These are phyloP conservation scores for Ulmus americana DNA, from an alignment of 331 rosid genomes.

Conservation along the genomic window DNA sequence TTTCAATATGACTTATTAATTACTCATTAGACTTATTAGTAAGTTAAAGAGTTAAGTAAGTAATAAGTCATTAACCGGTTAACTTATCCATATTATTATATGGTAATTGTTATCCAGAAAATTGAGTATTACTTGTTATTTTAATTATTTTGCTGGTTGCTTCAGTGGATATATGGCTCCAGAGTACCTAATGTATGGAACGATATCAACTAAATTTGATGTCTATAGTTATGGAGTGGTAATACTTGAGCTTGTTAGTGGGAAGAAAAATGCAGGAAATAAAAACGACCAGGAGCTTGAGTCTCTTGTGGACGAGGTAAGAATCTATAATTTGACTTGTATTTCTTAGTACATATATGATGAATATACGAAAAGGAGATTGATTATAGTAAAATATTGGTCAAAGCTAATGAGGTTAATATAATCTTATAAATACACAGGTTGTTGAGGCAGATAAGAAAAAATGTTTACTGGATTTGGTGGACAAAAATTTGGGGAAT, in stretches of 20 bases:
- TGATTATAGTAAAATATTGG: no score
- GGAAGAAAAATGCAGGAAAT: conserved; percentile 1
- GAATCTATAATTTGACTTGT: background rate
- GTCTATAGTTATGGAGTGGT: conserved; percentile 9
- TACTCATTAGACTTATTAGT: background rate
- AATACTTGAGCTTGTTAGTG: conserved; percentile 10
- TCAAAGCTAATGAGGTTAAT: background rate
- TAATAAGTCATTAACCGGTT: background rate
- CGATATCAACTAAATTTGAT: background rate
- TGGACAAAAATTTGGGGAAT: background rate
- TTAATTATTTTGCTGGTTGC: background rate
- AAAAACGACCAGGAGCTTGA: background rate
- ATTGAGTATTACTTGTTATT: no score
- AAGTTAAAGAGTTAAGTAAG: background rate
- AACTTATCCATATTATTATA: background rate
- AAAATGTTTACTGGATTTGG: background rate
- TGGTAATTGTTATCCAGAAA: no score
- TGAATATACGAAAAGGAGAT: background rate
- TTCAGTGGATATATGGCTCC: conserved; percentile 1
- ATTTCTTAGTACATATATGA: background rate
- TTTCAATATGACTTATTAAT: background rate
- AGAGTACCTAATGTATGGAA: background rate
- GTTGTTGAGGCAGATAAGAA: background rate
- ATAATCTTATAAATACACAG: background rate
- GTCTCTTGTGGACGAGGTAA: conserved; percentile 9